phyloP scores from a whole-genome alignment of 176 grass and related monocot species.

The Areca catechu region DNA sequence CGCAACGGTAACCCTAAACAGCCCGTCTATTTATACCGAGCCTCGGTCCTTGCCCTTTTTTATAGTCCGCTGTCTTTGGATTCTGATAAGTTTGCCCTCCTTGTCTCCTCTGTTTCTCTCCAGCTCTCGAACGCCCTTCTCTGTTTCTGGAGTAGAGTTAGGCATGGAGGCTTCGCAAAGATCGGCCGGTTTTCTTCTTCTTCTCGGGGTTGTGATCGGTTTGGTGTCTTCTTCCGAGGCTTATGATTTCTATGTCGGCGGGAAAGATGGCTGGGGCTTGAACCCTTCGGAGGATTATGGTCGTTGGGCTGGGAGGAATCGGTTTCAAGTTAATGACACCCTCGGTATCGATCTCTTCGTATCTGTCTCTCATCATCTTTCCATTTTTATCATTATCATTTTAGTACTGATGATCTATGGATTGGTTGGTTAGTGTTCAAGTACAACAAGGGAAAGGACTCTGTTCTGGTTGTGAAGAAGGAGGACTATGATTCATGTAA shows the following conservation, averaged over 20 bases:
- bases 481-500: slow-evolving; percentile 31
- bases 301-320: slow-evolving; percentile 56
- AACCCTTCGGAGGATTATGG: slow-evolving; percentile 68
- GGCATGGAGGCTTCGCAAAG: background rate
- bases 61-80: no score
- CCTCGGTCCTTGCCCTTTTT: no score
- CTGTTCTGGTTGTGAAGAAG: slow-evolving; percentile 31
- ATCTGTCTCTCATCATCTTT: background rate
- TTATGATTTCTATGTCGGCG: slow-evolving; percentile 58
- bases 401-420: no score
- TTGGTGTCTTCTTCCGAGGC: slow-evolving; percentile 37
- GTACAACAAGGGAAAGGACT: slow-evolving; percentile 30
- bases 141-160: no score
- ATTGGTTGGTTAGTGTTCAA: slow-evolving; percentile 30
- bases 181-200: background rate
- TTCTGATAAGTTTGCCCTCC: background rate
- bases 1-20: background rate
- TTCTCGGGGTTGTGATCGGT: slow-evolving; percentile 8
- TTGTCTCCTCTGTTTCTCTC: background rate
- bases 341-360: slow-evolving; percentile 30
- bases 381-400: no score
- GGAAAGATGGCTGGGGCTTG: slow-evolving; percentile 62
- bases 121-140: background rate
- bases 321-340: slow-evolving; percentile 74
- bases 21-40: background rate